phyloP scores from a whole-genome alignment of 2,329 filamentous ascomycete genomes.

The Cryphonectria naterciae region DNA sequence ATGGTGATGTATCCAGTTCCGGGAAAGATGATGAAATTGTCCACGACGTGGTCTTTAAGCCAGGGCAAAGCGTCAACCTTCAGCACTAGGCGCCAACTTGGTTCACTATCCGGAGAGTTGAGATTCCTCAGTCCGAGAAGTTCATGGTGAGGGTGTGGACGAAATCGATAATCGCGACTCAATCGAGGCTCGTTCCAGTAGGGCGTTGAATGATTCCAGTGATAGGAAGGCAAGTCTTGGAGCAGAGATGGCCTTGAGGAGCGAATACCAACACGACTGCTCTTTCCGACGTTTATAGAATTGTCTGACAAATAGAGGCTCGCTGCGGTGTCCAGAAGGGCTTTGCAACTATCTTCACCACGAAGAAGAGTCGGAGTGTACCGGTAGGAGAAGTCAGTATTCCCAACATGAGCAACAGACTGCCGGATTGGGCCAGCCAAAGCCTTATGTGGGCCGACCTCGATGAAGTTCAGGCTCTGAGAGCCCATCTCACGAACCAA shows the following conservation, averaged over 20 bases:
- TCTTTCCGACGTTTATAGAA: slow-evolving; percentile 46
- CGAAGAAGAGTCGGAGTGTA: too few species aligned
- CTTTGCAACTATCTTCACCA: not conserved
- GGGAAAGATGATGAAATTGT: slow-evolving; percentile 31
- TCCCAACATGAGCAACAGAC: not conserved
- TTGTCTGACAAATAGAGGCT: slow-evolving; percentile 40
- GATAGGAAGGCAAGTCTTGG: slow-evolving; percentile 47
- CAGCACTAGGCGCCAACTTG: slow-evolving; percentile 28
- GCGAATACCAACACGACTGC: slow-evolving; percentile 47
- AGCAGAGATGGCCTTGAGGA: slow-evolving; percentile 23
- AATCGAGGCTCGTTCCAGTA: slow-evolving; percentile 46
- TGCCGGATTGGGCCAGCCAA: slow-evolving; percentile 37
- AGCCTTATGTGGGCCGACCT: slow-evolving; percentile 37
- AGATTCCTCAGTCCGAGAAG: slow-evolving; percentile 40
- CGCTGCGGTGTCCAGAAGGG: slow-evolving; percentile 49
- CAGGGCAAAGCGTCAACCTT: slow-evolving; percentile 39
- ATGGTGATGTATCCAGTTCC: slow-evolving; percentile 29
- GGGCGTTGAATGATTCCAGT: slow-evolving; percentile 49
- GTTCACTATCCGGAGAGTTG: slow-evolving; percentile 7
- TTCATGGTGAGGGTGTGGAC: slow-evolving; percentile 43
- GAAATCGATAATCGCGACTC: slow-evolving; percentile 40
- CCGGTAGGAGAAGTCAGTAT: too few species aligned
- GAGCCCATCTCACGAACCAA: not conserved
- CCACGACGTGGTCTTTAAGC: slow-evolving; percentile 35
- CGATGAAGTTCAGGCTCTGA: slow-evolving; percentile 32